Conservation (phyloP, 306 rosid genomes). For the Clitoria ternatea region DNA sequence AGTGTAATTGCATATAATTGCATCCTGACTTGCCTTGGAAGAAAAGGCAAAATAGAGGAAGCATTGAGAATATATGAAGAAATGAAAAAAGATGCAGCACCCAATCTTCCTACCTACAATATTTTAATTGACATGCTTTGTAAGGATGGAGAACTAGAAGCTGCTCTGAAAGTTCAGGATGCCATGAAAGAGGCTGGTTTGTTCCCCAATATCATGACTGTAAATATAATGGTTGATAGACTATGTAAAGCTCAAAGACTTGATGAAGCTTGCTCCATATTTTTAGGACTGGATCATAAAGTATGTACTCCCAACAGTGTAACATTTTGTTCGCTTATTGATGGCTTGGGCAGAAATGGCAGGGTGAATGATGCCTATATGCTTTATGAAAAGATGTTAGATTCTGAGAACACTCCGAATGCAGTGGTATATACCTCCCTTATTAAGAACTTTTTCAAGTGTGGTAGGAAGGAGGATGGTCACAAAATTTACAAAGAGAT, state of each 20-base stretch:
- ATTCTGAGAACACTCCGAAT: constrained; percentile 61
- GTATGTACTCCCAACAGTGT: constrained; percentile 61
- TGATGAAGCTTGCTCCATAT: constrained; percentile 85
- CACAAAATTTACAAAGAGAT: constrained; percentile 94
- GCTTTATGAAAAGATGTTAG: constrained; percentile 91
- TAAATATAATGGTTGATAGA: constrained; percentile 88
- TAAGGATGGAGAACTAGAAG: constrained; percentile 63
- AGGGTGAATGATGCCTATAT: constrained; percentile 78
- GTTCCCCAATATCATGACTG: constrained; percentile 80
- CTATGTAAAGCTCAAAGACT: constrained; percentile 80
- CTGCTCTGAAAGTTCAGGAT: constrained; percentile 54
- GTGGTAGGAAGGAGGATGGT: constrained; percentile 93
- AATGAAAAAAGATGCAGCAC: constrained; percentile 87
- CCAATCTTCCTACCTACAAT: constrained; percentile 80
- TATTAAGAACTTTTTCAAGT: constrained; percentile 71
- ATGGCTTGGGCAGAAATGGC: constrained; percentile 85
- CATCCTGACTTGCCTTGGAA: constrained; percentile 80
- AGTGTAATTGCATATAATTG: constrained; percentile 81
- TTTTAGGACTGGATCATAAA: constrained; percentile 74
- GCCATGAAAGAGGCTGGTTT: constrained; percentile 83
- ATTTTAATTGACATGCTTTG: constrained; percentile 85
- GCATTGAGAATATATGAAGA: constrained; percentile 60
- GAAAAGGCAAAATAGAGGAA: constrained; percentile 67
- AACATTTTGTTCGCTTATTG: constrained; percentile 87
- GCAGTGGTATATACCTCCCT: constrained; percentile 75